Base-by-base conservation (phyloP, 2,329 filamentous ascomycete genomes). In the Hypoxylon sp. region DNA sequence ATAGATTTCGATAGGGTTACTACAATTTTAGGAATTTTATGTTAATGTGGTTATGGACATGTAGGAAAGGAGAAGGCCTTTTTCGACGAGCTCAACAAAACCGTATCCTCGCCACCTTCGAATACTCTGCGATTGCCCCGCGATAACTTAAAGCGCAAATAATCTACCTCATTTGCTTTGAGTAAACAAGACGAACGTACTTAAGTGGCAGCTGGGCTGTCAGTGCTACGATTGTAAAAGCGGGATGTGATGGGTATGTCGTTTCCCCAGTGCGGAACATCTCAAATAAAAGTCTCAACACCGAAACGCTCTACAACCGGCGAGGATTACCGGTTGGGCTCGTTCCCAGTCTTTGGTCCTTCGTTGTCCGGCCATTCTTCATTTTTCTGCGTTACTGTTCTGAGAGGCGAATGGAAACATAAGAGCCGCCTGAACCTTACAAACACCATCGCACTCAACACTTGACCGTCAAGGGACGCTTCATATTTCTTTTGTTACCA, bases 161-260 rank as follows among this genome's bases (percentile, higher is more conserved):
- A 60, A 52, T 62, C 9, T 24, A 60, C 39, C 39, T 10, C 29
- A 44, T 42, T 66, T 59, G 39, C 57, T 63, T 50, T 52, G 22
- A 61, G 19, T 58, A 59, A 44, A 60, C 59, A 64, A 67, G 46
- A 62, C 54, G 54, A 71, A 33, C 58, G 39, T 29, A 51, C 24
- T 52, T 17, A 64, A 52, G 62, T 59, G 66, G 53, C 65, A 69
- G 70, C 71, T 70, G 73, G 63, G 61, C 73, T 74, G 72, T 72
- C 69, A 64, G 67, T 73, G 59, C 59, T 64, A 60, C 50, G 59
- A 69, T 71, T 71, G 69, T 70, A 61, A 74, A 55, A 70, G 42
- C 61, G 73, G 74, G 72, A 73, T 75, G 75, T 77, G 67, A 77
- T 76, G 75, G 74, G 75, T 77, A 77, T 59, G 75, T 77, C 14